These are phyloP conservation scores for Lodderomyces parapsilosis DNA, from an alignment of 1,139 yeast genomes.

Conservation along the genomic window DNA sequence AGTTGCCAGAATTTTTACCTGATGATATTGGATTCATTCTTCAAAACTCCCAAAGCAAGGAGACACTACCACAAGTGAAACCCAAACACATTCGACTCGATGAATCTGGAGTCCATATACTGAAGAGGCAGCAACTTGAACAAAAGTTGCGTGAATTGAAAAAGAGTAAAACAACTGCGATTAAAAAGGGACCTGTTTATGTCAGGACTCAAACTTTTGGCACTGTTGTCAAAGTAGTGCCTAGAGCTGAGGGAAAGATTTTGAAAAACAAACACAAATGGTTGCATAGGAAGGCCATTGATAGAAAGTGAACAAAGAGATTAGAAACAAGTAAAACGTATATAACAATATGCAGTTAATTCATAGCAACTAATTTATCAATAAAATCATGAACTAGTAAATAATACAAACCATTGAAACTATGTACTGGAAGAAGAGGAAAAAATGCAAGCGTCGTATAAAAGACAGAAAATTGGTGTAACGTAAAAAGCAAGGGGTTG, in stretches of 20 bases:
- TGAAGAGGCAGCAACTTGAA: slow-evolving; percentile 20
- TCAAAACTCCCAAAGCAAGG: slow-evolving; percentile 17
- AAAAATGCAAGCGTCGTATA: not conserved
- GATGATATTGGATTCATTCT: slow-evolving; percentile 41
- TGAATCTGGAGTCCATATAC: slow-evolving; percentile 19
- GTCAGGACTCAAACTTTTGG: slow-evolving; percentile 41
- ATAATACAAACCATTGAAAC: not conserved
- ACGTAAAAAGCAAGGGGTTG: no score
- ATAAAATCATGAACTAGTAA: no score
- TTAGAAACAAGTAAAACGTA: not conserved
- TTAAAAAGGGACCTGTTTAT: slow-evolving; percentile 56
- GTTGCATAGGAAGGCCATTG: slow-evolving; percentile 57
- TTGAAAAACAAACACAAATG: slow-evolving; percentile 52
- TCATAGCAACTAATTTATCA: not conserved
- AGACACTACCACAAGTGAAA: slow-evolving; percentile 11
- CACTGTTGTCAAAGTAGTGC: slow-evolving; percentile 33
- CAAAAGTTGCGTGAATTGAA: slow-evolving; percentile 25
- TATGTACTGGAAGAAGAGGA: not conserved
- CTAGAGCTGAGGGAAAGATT: slow-evolving; percentile 43
- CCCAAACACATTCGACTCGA: slow-evolving; percentile 40
- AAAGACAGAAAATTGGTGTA: no score
- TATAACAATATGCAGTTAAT: not conserved
- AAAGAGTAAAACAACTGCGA: slow-evolving; percentile 37
- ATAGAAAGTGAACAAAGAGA: slow-evolving; percentile 25
- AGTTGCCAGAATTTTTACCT: slow-evolving; percentile 51